Evolutionary conservation across 2,329 filamentous ascomycete genomes (phyloP).

Genomic region (Cryphonectria japonica): DNA sequence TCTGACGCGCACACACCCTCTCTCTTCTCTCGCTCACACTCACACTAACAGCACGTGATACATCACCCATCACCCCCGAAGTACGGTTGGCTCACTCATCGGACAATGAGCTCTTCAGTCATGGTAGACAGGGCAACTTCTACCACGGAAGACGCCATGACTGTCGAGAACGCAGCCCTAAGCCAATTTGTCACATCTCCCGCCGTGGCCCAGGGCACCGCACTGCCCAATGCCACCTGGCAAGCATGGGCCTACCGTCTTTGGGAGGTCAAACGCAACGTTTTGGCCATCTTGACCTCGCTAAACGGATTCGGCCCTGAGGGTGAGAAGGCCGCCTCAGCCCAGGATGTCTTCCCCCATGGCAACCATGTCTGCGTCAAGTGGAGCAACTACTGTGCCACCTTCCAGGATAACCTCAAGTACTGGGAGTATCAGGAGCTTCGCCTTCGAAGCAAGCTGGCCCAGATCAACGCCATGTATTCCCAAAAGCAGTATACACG

Average conservation of each 20-base stretch:
- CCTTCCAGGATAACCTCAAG: not conserved
- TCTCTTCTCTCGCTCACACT: no score
- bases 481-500: not conserved
- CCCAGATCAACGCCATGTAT: not conserved
- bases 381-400: not conserved
- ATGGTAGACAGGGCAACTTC: not conserved
- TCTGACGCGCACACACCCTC: no score
- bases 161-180: no score
- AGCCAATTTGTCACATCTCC: no score
- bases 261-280: not conserved
- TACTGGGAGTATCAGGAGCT: not conserved
- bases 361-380: not conserved
- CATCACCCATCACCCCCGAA: no score
- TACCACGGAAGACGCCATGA: not conserved
- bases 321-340: not conserved
- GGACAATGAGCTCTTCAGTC: not conserved
- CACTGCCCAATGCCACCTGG: no score
- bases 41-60: no score
- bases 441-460: not conserved
- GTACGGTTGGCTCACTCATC: not conserved
- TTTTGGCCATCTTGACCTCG: not conserved
- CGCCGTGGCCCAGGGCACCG: no score
- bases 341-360: not conserved
- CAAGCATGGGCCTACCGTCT: not conserved
- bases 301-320: not conserved